Conservation (phyloP, 805 yeast species). For the Wickerhamomyces queroliae region DNA sequence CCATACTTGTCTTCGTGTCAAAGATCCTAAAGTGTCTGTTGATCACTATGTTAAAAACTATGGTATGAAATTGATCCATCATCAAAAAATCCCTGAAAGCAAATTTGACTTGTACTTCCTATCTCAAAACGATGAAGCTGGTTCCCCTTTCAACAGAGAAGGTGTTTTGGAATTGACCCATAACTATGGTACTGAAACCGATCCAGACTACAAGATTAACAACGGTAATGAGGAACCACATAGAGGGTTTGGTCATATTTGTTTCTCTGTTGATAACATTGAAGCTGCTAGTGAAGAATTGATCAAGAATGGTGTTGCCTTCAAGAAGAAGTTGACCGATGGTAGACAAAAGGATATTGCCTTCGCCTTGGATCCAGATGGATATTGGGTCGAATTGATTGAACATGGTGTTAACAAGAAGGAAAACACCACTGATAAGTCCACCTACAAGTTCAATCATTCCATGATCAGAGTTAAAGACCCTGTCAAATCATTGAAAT, state of each 20-base stretch:
- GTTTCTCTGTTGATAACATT: constrained; percentile 81
- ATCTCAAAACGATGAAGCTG: constrained; percentile 27
- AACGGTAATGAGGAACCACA: constrained; percentile 83
- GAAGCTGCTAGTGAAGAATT: constrained; percentile 53
- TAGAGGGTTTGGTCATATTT: constrained; percentile 93
- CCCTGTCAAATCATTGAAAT: constrained; percentile 65
- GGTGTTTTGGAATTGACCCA: constrained; percentile 87
- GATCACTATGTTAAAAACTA: constrained; percentile 70
- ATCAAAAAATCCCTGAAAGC: constrained; percentile 45
- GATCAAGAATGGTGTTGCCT: constrained; percentile 56
- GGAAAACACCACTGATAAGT: constrained; percentile 32
- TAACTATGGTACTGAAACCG: constrained; percentile 65
- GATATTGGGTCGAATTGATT: constrained; percentile 93
- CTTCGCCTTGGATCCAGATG: constrained; percentile 91
- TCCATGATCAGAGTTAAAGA: constrained; percentile 92
- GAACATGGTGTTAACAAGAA: constrained; percentile 43
- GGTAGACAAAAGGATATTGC: constrained; percentile 95
- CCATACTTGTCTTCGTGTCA: constrained; percentile 75
- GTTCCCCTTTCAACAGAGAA: constrained; percentile 17
- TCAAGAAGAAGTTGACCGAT: constrained; percentile 79
- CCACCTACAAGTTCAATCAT: constrained; percentile 57
- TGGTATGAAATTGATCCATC: constrained; percentile 59
- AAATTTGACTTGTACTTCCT: constrained; percentile 67
- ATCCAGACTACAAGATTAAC: constrained; percentile 49
- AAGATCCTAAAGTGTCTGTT: constrained; percentile 70